A percentile compares a stretch with the other conserved stretches of the same genome.
phyloP scores from a whole-genome alignment of 441 rosid genomes.

The Populus tomentosa region DNA sequence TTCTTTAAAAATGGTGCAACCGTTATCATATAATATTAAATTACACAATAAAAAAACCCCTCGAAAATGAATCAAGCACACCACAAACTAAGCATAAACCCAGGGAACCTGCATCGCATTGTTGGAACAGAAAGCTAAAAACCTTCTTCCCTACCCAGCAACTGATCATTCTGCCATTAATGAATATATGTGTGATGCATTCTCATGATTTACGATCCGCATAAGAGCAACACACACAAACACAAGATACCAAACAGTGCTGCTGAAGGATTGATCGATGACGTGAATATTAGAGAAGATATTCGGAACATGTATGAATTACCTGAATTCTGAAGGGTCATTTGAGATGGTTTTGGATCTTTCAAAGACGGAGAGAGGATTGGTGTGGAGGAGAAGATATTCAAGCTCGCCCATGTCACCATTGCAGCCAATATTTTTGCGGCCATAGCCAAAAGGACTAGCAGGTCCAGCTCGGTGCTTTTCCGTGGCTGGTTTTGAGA shows the following conservation, averaged over 20 bases:
- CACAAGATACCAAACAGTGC: not conserved
- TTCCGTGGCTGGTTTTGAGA: slow-evolving; percentile 49
- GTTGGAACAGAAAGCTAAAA: slow-evolving; percentile 8
- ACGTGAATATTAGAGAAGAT: not conserved
- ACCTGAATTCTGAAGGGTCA: slow-evolving; percentile 61
- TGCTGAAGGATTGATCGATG: not conserved
- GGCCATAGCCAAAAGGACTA: slow-evolving; percentile 73
- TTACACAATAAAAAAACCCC: not conserved
- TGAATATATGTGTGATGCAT: not conserved
- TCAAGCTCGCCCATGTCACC: slow-evolving; percentile 84
- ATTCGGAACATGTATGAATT: not conserved
- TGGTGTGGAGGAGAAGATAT: slow-evolving; percentile 58
- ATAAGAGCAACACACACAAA: too few species aligned
- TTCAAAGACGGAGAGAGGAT: slow-evolving; percentile 42
- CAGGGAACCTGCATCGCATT: slow-evolving; percentile 15
- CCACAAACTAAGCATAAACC: slow-evolving; percentile 24
- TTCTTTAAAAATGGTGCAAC: not conserved
- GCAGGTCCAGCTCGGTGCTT: slow-evolving; percentile 53
- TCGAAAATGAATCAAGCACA: slow-evolving; percentile 16
- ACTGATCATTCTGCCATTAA: not conserved
- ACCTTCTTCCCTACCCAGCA: too few species aligned
- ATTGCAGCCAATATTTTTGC: slow-evolving; percentile 63
- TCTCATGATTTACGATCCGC: not conserved
- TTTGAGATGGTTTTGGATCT: slow-evolving; percentile 47
- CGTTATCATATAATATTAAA: not conserved